These are phyloP conservation scores for Trametes villosa DNA, from an alignment of 768 basidiomycete species.

Conservation along the genomic window DNA sequence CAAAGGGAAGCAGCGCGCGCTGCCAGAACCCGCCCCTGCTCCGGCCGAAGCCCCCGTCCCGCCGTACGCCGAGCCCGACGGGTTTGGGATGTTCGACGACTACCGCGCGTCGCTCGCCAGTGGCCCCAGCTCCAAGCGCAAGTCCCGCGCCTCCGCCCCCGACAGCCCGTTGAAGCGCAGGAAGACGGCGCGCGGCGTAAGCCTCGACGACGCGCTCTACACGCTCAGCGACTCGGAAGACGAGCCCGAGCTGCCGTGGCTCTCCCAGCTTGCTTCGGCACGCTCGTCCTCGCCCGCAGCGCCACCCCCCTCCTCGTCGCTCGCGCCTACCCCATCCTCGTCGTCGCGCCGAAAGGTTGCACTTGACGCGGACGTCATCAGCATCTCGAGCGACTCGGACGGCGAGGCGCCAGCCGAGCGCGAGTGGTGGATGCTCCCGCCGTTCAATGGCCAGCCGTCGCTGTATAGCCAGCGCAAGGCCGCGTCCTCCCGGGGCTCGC, in stretches of 20 bases:
- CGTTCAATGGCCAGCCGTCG: constrained; percentile 11
- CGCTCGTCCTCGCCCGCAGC: too few species aligned
- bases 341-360: neutral
- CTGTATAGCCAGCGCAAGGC: constrained; percentile 10
- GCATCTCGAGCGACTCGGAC: constrained; percentile 12
- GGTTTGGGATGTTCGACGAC: neutral
- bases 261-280: too few species aligned
- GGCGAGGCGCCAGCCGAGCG: neutral
- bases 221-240: neutral
- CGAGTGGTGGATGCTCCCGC: neutral
- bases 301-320: neutral
- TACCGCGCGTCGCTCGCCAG: neutral
- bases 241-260: constrained; percentile 4
- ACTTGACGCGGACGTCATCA: constrained; percentile 8
- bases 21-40: too few species aligned
- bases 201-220: neutral
- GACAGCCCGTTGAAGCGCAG: neutral
- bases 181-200: neutral
- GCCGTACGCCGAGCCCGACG: neutral
- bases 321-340: neutral
- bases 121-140: too few species aligned
- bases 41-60: too few species aligned
- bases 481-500: neutral
- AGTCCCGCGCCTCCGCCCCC: neutral
- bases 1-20: too few species aligned